Conservation (phyloP, 768 basidiomycete species). For the Pleurotus cornucopiae region DNA sequence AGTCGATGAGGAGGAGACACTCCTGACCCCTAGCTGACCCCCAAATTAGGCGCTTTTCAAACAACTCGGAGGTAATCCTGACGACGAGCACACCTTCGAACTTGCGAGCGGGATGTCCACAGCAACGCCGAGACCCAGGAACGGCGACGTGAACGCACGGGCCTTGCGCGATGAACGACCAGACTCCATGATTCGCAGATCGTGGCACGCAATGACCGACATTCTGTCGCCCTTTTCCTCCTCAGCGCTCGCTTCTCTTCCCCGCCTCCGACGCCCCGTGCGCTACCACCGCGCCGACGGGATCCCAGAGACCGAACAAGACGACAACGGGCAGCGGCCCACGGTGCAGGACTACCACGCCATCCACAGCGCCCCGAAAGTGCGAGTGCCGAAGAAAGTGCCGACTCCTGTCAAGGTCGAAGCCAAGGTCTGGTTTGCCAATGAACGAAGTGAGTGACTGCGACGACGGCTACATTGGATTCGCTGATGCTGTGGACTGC, state of each 20-base stretch:
- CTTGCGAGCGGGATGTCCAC: neutral
- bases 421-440: constrained; percentile 96
- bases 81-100: neutral
- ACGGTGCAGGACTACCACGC: constrained; percentile 72
- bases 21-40: no score
- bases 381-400: constrained; percentile 80
- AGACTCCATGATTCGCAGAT: constrained; percentile 46
- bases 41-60: no score
- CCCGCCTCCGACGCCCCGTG: constrained; percentile 33
- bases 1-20: no score
- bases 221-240: constrained; percentile 66
- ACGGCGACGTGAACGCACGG: neutral
- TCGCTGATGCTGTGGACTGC: neutral
- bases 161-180: constrained; percentile 5
- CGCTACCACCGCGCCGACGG: constrained; percentile 68
- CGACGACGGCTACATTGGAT: neutral
- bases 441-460: constrained; percentile 72
- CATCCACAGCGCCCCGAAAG: constrained; percentile 60
- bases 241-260: constrained; percentile 49
- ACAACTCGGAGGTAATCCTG: no score
- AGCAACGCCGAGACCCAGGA: constrained; percentile 1
- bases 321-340: constrained; percentile 49
- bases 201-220: constrained; percentile 60
- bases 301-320: constrained; percentile 58
- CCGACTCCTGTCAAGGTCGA: constrained; percentile 83